Evolutionary conservation across 2,329 filamentous ascomycete genomes (phyloP), one percentile per base, ranked within the genome.

Genomic region (Zymoseptoria passerinii): DNA sequence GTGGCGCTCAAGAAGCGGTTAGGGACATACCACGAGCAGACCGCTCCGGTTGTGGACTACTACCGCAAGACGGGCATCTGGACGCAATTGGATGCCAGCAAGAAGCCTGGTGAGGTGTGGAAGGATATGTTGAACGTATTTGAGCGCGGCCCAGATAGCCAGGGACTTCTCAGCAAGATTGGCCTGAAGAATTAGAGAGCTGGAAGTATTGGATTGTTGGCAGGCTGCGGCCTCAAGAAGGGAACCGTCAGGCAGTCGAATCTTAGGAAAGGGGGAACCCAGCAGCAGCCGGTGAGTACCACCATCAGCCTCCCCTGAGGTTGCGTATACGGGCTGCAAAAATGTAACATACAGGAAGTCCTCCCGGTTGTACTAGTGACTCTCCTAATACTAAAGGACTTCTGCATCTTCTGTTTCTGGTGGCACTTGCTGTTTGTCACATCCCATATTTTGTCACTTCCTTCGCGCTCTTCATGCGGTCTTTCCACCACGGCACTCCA

Each of bases 1-100:
- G 92, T 92, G 8, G 90, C 94, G 50, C 84, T 99, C 65, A 92
- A 91, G 84, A 99, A 96, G 86, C 88, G 94, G 63, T 83, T 99
- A 60, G 81, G 80, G 48, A 96, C 92, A 60, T 99, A 99, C 78
- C 94, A 99, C 80, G 80, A 84, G 66, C 94, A 99, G 84, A 99
- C 94, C 35, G 78, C 85, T 50, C 94, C 94, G 19, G 94, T 99
- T 53, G 92, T 96, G 63, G 82, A 85, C 59, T 99, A 99, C 82
- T 99, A 99, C 84, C 89, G 95, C 79, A 90, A 91, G 78, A 95
- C 89, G 53, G 92, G 92, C 67, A 96, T 99, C 81, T 99, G 94
- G 94, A 88, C 87, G 76, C 88, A 88, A 63, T 84, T 99, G 70
- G 94, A 99, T 74, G 94, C 94, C 65, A 95, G 89, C 80, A 91